Base-by-base conservation (phyloP, 164 flowering plant genomes). In the grape (Vitis vinifera) region DNA sequence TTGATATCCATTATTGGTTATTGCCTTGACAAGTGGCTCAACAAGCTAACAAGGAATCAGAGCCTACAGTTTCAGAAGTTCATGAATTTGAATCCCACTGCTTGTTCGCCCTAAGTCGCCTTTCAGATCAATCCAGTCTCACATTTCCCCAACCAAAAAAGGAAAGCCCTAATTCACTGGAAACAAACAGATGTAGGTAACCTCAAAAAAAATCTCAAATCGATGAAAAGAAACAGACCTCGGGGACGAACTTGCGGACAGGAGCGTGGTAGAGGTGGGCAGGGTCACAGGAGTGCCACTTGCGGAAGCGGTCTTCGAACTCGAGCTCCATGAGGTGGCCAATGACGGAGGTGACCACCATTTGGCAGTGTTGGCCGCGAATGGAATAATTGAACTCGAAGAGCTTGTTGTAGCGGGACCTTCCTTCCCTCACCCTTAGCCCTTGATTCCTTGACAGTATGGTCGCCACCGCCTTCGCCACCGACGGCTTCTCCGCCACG, bases 401-500 rank as follows among this genome's bases (percentile, higher is more conserved):
- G 9, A 95, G 85, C 77, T 72, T 86, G 85, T 95, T 95, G 86
- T 87, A 95, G 55, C 91, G 84, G 0, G 97, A 93, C 71, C 97
- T 78, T 0, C 97, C 96, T 6, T 90, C 89, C 19, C 96, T 77
- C 49, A 75, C 69, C 17, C 87, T 77, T 52, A 80, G 74, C 0
- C 85, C 81, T 29, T 77, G 82, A 74, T 79, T 86, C 56, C 88
- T 17, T 0, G 98, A 91, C 12, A 95, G 86, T 15, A 93, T 90
- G 49, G 73, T 78, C 1, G 98, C 76, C 30, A 93, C 97, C 9
- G 96, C 78, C 75, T 90, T 93, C 4, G 99, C 99, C 69, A 95
- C 99, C n/a, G 99, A 95, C 49, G 97, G 99, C 85, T 95, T 95
- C 89, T 95, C 99, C 76, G 99, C 99, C 75, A 95, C 99, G 76